Evolutionary conservation across 768 basidiomycete species (phyloP), one percentile per base, ranked within the genome.

Genomic region (Nidula microcarpa): DNA sequence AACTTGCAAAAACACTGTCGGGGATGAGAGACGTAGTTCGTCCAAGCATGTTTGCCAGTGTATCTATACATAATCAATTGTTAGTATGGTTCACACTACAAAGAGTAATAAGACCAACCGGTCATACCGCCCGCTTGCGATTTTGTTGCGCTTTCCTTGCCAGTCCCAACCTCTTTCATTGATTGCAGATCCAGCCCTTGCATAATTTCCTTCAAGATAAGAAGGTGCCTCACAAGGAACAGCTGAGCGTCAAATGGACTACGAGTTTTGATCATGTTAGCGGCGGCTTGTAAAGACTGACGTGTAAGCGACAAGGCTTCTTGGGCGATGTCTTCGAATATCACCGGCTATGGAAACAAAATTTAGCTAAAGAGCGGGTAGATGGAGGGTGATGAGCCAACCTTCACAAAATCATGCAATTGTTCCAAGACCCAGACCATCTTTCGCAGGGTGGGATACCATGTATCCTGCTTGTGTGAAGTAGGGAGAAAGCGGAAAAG

Each of bases 261-360:
- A 17, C 75, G 68, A 30, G 63, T 53, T 18, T 79, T 75, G 47
- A 98, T 75, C 17, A 77, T 71, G n/a, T 87, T 79, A 0, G 89
- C 79, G 0, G 91, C 93, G 5, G 79, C 67, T 35, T 89, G 75
- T 3, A 98, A 79, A 0, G 95, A 96, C 54, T 87, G 79, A 35
- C 87, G 82, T 65, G 94, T 96, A 4, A 93, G 74, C 10, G 80
- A 76, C 33, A 97, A 78, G 0, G 95, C 92, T 70, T 98, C 95
- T 70, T 94, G 91, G 0, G 96, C 94, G 39, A 98, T 90, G 66
- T 99, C 97, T 60, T 94, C 90, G 54, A 97, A 99, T 53, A 98
- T 95, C 1, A 85, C 87, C n/a, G 91, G 86, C 94, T 98, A 54
- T 5, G 34, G 8, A 43, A 39, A 6, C n/a, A 2, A 30, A n/a